phyloP scores from a whole-genome alignment of 23 red algal species.

The Gracilaria caudata region DNA sequence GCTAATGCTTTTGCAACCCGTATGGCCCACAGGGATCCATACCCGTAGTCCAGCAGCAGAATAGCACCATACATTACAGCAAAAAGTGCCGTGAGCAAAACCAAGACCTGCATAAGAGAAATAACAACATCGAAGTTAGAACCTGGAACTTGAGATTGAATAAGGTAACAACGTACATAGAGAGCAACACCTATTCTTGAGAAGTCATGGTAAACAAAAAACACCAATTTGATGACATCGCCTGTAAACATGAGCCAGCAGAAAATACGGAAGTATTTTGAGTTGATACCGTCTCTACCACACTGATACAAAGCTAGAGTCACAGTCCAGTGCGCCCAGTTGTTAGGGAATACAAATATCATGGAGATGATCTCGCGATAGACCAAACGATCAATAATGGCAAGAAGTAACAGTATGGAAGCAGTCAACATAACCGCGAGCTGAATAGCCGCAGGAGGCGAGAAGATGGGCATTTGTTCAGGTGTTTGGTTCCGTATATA shows the following conservation, averaged over 20 bases:
- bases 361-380: slow-evolving; percentile 95
- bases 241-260: slow-evolving; percentile 79
- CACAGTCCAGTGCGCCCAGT: slow-evolving; percentile 83
- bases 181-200: slow-evolving; percentile 63
- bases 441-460: slow-evolving; percentile 7
- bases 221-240: slow-evolving; percentile 89
- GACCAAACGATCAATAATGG: slow-evolving; percentile 84
- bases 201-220: slow-evolving; percentile 93
- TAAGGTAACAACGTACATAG: slow-evolving; percentile 58
- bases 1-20: neutral
- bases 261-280: slow-evolving; percentile 58
- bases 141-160: neutral
- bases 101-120: slow-evolving; percentile 32
- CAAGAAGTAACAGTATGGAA: slow-evolving; percentile 46
- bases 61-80: slow-evolving; percentile 57
- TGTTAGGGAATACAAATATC: slow-evolving; percentile 89
- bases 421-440: slow-evolving; percentile 60
- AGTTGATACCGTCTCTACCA: slow-evolving; percentile 57
- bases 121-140: neutral
- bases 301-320: slow-evolving; percentile 55
- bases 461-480: slow-evolving; percentile 5
- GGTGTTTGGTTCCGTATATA: slow-evolving; percentile 38
- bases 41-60: slow-evolving; percentile 64
- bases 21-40: slow-evolving; percentile 15
- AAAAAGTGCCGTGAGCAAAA: slow-evolving; percentile 57